Evolutionary conservation across 257 asterid species (phyloP).

Genomic region (Coffea eugenioides): DNA sequence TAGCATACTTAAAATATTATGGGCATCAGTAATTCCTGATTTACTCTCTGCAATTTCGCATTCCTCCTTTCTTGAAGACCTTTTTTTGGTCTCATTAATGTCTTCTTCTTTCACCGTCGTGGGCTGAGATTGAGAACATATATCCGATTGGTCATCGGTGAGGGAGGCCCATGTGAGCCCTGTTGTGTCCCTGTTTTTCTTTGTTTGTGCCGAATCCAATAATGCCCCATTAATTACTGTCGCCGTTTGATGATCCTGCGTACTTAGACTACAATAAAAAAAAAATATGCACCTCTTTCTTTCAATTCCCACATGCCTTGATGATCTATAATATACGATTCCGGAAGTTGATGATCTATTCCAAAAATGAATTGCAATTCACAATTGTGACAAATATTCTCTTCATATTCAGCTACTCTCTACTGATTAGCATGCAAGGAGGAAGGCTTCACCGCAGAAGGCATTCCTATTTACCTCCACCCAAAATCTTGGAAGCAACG

Average conservation of each 20-base stretch:
- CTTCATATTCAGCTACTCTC: neutral
- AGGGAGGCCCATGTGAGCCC: neutral
- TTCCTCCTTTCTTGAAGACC: too few species aligned
- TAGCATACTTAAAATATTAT: too few species aligned
- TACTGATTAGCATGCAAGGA: neutral
- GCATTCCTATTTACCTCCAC: neutral
- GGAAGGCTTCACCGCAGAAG: neutral
- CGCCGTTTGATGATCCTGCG: neutral
- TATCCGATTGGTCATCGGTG: neutral
- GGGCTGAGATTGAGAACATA: neutral
- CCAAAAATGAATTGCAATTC: neutral
- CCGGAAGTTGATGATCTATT: neutral
- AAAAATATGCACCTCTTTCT: neutral
- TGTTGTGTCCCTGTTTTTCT: neutral
- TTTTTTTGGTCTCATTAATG: too few species aligned
- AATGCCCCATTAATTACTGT: neutral
- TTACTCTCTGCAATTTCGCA: too few species aligned
- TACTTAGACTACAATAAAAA: neutral
- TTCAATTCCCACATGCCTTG: neutral
- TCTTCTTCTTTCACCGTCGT: too few species aligned
- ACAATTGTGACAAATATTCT: neutral
- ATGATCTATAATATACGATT: neutral
- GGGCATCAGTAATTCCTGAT: too few species aligned
- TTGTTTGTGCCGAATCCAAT: neutral
- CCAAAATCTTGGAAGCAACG: neutral